phyloP scores from a whole-genome alignment of 352 stramenopile species.

The Phytophthora palmivora region DNA sequence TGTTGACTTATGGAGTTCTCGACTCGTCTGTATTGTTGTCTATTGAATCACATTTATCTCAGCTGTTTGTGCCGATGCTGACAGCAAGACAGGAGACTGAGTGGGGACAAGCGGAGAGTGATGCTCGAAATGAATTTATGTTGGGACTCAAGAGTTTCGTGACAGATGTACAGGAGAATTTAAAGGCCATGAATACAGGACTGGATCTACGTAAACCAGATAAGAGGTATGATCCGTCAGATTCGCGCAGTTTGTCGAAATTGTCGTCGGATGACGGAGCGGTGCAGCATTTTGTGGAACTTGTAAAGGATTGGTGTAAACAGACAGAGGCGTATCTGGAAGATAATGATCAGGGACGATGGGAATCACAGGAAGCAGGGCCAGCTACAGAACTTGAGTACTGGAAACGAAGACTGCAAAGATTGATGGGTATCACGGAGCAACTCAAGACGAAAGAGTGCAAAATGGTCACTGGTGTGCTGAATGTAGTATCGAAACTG shows the following conservation, averaged over 20 bases:
- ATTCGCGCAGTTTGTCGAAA: constrained; percentile 73
- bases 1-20: constrained; percentile 75
- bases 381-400: constrained; percentile 89
- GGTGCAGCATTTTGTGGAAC: constrained; percentile 85
- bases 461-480: constrained; percentile 86
- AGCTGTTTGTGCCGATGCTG: constrained; percentile 76
- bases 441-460: constrained; percentile 91
- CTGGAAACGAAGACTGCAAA: constrained; percentile 84
- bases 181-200: constrained; percentile 90
- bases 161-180: constrained; percentile 87
- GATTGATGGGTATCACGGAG: constrained; percentile 89
- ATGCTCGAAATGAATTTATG: constrained; percentile 87
- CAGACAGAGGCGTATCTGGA: constrained; percentile 88
- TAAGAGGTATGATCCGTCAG: constrained; percentile 76
- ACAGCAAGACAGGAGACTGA: constrained; percentile 42
- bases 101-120: constrained; percentile 71
- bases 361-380: constrained; percentile 84
- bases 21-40: constrained; percentile 74
- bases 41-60: constrained; percentile 74
- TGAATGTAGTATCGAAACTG: constrained; percentile 85
- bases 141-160: constrained; percentile 82
- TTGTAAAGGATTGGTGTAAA: constrained; percentile 91
- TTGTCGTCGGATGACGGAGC: constrained; percentile 74
- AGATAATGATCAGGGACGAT: constrained; percentile 80
- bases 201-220: constrained; percentile 90